phyloP scores from a whole-genome alignment of 2,329 filamentous ascomycete genomes.

The Monosporascus cannonballus region DNA sequence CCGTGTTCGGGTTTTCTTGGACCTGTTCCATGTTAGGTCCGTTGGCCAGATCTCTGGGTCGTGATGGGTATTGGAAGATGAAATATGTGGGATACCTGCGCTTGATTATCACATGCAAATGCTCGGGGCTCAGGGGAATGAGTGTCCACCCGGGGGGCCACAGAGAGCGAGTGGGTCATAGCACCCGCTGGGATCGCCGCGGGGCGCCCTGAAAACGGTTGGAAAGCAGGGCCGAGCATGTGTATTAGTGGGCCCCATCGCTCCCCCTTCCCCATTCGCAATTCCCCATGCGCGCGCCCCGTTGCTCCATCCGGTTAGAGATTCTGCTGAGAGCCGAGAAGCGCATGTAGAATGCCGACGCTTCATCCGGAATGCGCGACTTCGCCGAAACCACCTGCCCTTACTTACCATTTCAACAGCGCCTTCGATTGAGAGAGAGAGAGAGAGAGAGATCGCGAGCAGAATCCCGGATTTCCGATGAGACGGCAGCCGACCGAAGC shows the following conservation, averaged over 20 bases:
- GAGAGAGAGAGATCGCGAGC: no score
- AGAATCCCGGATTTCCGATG: neutral
- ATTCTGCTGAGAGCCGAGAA: neutral
- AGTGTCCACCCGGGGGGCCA: neutral
- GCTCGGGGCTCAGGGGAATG: neutral
- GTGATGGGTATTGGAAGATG: no score
- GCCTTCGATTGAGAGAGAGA: neutral
- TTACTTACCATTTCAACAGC: neutral
- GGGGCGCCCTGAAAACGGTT: no score
- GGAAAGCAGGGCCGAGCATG: no score
- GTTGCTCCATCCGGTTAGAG: neutral
- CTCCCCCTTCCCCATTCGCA: no score
- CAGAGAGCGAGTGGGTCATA: neutral
- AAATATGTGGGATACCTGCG: no score
- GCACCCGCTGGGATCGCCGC: no score
- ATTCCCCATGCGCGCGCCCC: neutral
- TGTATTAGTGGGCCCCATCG: no score
- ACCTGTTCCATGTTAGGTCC: no score
- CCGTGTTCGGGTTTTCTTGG: no score
- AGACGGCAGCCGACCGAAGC: neutral
- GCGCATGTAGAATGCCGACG: neutral
- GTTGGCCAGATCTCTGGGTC: no score
- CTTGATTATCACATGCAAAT: neutral
- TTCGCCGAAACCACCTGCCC: no score
- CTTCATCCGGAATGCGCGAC: neutral